Evolutionary conservation across 75 land plant genomes (phyloP), one percentile per base, ranked within the genome.

Genomic region (Sequoiadendron giganteum): DNA sequence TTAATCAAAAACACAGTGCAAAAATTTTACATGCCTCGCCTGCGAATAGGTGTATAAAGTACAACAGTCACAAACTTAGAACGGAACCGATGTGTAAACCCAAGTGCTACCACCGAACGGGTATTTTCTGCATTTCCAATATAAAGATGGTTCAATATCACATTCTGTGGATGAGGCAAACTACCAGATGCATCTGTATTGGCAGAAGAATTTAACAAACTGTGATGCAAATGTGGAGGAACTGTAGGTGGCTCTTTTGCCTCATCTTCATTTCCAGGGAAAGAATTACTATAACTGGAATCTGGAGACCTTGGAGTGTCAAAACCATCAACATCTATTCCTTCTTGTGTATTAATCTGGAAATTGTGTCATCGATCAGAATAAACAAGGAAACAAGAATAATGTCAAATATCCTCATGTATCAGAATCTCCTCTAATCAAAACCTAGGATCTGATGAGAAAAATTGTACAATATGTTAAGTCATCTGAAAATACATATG

Each of bases 1-100:
- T 45, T 82, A 82, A 82, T 47, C 84, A 82, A 82, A 82, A 47
- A 82, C 1, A n/a, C 47, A 82, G 15, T 82, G 48, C 34, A n/a
- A 45, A 82, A 82, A 11, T 34, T 52, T 88, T 84, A 89, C 21
- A 79, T 87, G 21, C 92, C 91, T 83, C 94, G 89, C 91, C 94
- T 94, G 40, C 78, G 95, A 87, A 93, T 89, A 34, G 99, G 98
- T 90, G 94, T 97, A 88, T 97, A 97, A 65, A 97, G 93, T 49
- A 95, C 99, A 86, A 97, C 96, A 34, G 99, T 97, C 83, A 96
- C 97, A 87, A 87, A 96, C 88, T 97, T 97, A 43, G 98, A 92
- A 38, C 93, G 91, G 83, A 96, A 97, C 1, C 99, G 94, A 88
- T 96, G 95, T 52, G 99, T 96, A 83, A 94, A 85, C 40, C 99